A percentile compares a stretch with the other conserved stretches of the same genome.
Evolutionary conservation across 306 rosid species (phyloP).

Genomic region (Quercus berberidifolia): DNA sequence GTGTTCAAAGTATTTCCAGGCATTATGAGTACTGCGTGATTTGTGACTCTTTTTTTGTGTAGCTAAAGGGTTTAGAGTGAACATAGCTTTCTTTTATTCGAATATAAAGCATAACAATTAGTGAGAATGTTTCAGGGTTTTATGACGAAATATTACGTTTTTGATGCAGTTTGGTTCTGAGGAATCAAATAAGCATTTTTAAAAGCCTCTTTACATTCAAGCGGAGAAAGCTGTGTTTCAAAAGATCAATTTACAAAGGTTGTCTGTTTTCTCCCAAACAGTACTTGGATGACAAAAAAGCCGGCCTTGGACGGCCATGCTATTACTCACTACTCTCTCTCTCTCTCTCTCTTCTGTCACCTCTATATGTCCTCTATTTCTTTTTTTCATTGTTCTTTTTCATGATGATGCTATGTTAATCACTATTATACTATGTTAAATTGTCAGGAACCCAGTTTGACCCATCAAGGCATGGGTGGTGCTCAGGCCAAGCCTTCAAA

Average conservation of each 20-base stretch:
- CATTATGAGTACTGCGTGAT: neutral
- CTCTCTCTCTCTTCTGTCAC: slow-evolving; percentile 1
- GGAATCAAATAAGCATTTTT: neutral
- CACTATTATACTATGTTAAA: neutral
- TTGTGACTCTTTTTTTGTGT: too few relatives aligned
- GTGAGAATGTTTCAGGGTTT: neutral
- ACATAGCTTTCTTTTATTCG: neutral
- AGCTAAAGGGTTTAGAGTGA: too few relatives aligned
- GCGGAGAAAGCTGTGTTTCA: slow-evolving; percentile 41
- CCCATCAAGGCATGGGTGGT: slow-evolving; percentile 55
- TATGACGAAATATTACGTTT: neutral
- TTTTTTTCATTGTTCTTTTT: neutral
- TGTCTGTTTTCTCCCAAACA: slow-evolving; percentile 15
- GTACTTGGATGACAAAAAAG: slow-evolving; percentile 34
- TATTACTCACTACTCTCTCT: slow-evolving; percentile 15
- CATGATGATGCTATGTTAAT: slow-evolving; percentile 3
- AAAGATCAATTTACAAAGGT: neutral
- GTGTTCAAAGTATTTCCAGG: neutral
- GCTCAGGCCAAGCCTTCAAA: slow-evolving; percentile 52
- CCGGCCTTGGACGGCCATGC: slow-evolving; percentile 72
- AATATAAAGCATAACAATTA: neutral
- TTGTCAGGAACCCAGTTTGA: neutral
- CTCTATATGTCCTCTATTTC: neutral
- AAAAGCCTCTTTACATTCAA: neutral
- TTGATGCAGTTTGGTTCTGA: too few relatives aligned